Conservation (phyloP, 2,329 filamentous ascomycete genomes). For the Arthroderma sp. region DNA sequence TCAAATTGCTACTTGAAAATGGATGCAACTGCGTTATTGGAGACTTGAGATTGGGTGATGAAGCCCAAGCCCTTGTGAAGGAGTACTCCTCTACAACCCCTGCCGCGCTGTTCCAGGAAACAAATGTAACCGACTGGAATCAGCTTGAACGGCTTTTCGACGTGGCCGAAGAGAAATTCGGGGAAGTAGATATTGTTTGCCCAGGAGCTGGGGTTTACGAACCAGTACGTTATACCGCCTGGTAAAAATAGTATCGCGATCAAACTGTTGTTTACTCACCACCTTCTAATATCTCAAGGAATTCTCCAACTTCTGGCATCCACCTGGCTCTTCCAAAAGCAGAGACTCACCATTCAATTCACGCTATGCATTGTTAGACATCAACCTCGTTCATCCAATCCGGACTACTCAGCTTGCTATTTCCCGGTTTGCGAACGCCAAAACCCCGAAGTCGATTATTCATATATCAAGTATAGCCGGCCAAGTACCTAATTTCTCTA, state of each 20-base stretch:
- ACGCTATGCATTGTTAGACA: constrained; percentile 35
- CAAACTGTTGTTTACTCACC: background rate
- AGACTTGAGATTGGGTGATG: constrained; percentile 32
- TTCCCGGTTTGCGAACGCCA: constrained; percentile 31
- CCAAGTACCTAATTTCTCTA: constrained; percentile 25
- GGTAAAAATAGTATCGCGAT: background rate
- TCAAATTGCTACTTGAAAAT: constrained; percentile 29
- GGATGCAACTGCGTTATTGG: constrained; percentile 36
- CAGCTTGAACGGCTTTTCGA: constrained; percentile 38
- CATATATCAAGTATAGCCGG: constrained; percentile 38
- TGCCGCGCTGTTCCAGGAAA: constrained; percentile 32
- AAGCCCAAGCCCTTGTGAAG: constrained; percentile 29
- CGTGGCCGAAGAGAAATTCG: constrained; percentile 36
- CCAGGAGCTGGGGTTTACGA: constrained; percentile 35
- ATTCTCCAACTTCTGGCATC: constrained; percentile 39
- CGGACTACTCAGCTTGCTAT: constrained; percentile 39
- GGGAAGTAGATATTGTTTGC: constrained; percentile 34
- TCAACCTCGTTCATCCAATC: constrained; percentile 41
- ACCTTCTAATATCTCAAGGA: constrained; percentile 18
- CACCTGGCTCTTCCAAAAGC: constrained; percentile 31
- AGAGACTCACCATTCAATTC: constrained; percentile 27
- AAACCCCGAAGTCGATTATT: constrained; percentile 30
- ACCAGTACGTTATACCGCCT: constrained; percentile 19
- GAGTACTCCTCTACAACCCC: constrained; percentile 21
- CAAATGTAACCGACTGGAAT: constrained; percentile 38